phyloP scores from a whole-genome alignment of 352 stramenopile genomes.

The Globisporangium parvum region DNA sequence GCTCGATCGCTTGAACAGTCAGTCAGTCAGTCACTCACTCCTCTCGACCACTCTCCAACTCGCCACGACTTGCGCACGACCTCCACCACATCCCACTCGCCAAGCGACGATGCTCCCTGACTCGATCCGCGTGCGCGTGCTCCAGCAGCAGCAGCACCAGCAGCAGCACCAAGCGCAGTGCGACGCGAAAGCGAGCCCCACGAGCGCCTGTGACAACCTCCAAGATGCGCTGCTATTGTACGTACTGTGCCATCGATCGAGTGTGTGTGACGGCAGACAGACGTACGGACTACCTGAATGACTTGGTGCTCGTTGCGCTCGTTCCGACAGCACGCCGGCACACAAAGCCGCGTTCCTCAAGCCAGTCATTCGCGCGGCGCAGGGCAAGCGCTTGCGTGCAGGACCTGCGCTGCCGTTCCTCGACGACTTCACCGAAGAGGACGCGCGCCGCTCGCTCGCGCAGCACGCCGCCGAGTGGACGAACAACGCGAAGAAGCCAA shows the following conservation, averaged over 20 bases:
- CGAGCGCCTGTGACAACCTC: background rate
- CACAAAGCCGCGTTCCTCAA: constrained; percentile 12
- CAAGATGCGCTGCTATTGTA: too few species aligned
- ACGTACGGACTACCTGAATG: background rate
- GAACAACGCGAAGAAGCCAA: constrained; percentile 20
- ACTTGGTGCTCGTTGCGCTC: background rate
- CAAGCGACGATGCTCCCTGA: constrained; percentile 1
- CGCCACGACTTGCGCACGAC: background rate
- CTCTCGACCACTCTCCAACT: background rate
- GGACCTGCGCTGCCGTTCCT: constrained; percentile 26
- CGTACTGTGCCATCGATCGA: too few species aligned
- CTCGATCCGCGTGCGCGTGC: constrained; percentile 1
- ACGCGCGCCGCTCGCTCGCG: constrained; percentile 15
- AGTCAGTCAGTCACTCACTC: background rate
- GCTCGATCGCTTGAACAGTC: background rate
- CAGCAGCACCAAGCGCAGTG: background rate
- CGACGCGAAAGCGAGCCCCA: background rate
- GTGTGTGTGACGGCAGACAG: background rate
- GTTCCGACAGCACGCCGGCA: constrained; percentile 9
- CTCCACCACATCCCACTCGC: background rate
- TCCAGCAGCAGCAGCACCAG: background rate
- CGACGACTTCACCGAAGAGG: constrained; percentile 21
- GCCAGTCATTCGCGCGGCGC: constrained; percentile 4
- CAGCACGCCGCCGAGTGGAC: constrained; percentile 9
- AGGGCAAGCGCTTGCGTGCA: constrained; percentile 15